Percentiles rank a stretch among this genome's conserved stretches.
Evolutionary conservation across 768 basidiomycete species (phyloP).

Genomic region (Floccularia luteovirens): DNA sequence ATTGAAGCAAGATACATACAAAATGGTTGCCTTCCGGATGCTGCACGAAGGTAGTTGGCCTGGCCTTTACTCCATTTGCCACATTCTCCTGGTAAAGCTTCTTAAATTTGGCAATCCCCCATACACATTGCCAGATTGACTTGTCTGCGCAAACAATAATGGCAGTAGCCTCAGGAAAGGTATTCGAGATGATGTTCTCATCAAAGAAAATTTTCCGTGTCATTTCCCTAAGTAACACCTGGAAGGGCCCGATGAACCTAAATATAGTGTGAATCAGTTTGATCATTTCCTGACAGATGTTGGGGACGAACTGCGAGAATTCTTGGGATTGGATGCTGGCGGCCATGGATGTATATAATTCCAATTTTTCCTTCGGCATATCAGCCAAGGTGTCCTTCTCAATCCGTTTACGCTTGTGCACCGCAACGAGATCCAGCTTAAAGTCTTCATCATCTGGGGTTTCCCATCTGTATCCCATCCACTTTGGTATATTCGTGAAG

Average conservation of each 20-base stretch:
- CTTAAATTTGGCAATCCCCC: constrained; percentile 12
- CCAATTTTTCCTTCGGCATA: constrained; percentile 14
- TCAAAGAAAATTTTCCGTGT: constrained; percentile 14
- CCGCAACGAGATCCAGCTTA: constrained; percentile 8
- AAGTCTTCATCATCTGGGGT: constrained; percentile 9
- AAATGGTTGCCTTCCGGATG: constrained; percentile 25
- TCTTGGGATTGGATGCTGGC: constrained; percentile 11
- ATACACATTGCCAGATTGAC: constrained; percentile 16
- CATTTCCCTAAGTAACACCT: constrained; percentile 10
- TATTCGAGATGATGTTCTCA: constrained; percentile 8
- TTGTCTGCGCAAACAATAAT: constrained; percentile 12
- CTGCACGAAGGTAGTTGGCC: constrained; percentile 14
- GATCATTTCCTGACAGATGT: not conserved
- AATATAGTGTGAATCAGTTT: not conserved
- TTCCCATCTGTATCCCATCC: constrained; percentile 22
- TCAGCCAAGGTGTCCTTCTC: constrained; percentile 9
- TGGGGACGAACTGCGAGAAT: constrained; percentile 8
- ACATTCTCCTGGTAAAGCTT: constrained; percentile 11
- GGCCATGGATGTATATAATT: constrained; percentile 10
- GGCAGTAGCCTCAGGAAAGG: constrained; percentile 15
- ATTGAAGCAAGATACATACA: constrained; percentile 13
- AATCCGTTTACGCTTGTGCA: constrained; percentile 14
- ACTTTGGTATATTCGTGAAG: constrained; percentile 14
- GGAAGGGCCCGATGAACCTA: constrained; percentile 15
- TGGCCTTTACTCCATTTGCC: constrained; percentile 10